Conservation (phyloP, 352 stramenopile genomes). For the Globisporangium sylvaticum region DNA sequence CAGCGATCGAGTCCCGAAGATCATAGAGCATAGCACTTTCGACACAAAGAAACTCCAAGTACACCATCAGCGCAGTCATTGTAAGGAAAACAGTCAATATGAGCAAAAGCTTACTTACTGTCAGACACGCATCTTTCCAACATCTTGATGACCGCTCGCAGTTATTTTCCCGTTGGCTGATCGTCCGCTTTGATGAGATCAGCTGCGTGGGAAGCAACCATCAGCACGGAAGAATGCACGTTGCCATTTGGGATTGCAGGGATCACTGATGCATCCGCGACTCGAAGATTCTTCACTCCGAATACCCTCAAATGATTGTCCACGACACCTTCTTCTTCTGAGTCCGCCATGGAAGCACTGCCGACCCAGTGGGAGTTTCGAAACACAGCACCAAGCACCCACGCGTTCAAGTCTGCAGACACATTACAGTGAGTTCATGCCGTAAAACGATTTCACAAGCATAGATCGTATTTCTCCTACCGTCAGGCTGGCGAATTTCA, state of each 20-base stretch:
- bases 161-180: neutral
- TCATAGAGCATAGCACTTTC: neutral
- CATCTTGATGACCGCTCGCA: neutral
- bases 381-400: constrained; percentile 64
- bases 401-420: constrained; percentile 44
- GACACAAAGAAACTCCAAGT: neutral
- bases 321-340: constrained; percentile 43
- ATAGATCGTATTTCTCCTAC: constrained; percentile 16
- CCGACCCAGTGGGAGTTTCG: constrained; percentile 87
- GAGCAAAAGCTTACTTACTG: neutral
- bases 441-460: constrained; percentile 11
- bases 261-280: constrained; percentile 68
- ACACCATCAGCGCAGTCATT: neutral
- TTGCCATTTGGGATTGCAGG: constrained; percentile 71
- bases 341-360: constrained; percentile 63
- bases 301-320: constrained; percentile 60
- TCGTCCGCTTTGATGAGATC: constrained; percentile 37
- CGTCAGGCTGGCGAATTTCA: constrained; percentile 24
- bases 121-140: neutral
- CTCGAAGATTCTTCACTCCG: constrained; percentile 48
- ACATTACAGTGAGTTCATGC: constrained; percentile 5
- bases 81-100: neutral
- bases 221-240: constrained; percentile 68
- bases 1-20: neutral
- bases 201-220: constrained; percentile 52